These are phyloP conservation scores for Crepidotus variabilis DNA, from an alignment of 768 basidiomycete species.

Conservation along the genomic window DNA sequence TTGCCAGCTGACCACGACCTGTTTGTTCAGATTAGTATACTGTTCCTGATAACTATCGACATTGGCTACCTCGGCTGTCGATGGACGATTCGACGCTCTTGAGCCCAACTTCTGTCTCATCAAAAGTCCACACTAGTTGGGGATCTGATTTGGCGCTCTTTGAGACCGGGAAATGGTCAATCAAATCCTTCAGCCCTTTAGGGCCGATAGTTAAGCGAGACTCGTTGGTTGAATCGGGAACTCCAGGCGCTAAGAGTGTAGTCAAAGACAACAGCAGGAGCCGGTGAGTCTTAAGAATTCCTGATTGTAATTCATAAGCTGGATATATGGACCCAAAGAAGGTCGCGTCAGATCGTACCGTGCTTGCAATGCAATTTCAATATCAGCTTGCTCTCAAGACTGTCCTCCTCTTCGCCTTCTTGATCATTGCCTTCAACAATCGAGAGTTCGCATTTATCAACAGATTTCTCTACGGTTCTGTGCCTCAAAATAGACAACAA, in stretches of 20 bases:
- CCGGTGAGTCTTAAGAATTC: constrained; percentile 80
- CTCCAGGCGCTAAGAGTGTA: constrained; percentile 60
- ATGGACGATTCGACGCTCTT: constrained; percentile 65
- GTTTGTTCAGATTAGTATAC: background rate
- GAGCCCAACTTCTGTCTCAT: constrained; percentile 61
- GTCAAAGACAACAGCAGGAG: constrained; percentile 56
- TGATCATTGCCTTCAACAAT: constrained; percentile 47
- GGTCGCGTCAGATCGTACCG: constrained; percentile 39
- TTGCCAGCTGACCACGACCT: constrained; percentile 65
- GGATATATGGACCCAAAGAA: background rate
- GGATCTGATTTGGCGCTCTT: constrained; percentile 68
- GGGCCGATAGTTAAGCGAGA: constrained; percentile 72
- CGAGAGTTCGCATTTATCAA: constrained; percentile 73
- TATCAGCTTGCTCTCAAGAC: constrained; percentile 67
- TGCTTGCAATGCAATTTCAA: constrained; percentile 81
- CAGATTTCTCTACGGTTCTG: constrained; percentile 68
- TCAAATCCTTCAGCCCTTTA: constrained; percentile 67
- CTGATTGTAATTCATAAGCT: constrained; percentile 30
- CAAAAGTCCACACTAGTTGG: constrained; percentile 80
- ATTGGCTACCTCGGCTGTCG: constrained; percentile 54
- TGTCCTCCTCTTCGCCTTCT: constrained; percentile 37
- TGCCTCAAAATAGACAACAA: constrained; percentile 74
- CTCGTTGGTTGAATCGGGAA: constrained; percentile 54
- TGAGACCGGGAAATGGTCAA: constrained; percentile 74
- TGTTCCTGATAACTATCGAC: background rate